Evolutionary conservation across 2,329 filamentous ascomycete genomes (phyloP).

Genomic region (Albophoma yamanashiensis): DNA sequence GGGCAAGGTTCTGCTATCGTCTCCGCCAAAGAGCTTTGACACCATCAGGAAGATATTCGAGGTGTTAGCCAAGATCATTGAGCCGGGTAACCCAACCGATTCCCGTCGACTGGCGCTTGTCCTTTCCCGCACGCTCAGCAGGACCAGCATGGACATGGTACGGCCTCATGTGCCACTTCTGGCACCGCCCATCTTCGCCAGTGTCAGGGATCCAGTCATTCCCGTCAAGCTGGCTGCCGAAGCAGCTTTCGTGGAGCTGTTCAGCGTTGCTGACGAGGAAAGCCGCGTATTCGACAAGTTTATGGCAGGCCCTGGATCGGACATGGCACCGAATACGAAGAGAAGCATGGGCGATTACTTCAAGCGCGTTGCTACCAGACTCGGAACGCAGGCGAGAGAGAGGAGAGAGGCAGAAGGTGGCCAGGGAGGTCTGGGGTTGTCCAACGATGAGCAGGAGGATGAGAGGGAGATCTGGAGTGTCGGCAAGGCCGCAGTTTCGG

Average conservation of each 20-base stretch:
- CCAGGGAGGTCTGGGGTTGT: constrained; percentile 71
- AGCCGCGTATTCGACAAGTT: constrained; percentile 83
- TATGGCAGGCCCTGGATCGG: constrained; percentile 56
- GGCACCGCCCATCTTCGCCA: constrained; percentile 76
- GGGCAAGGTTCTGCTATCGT: constrained; percentile 75
- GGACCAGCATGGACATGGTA: constrained; percentile 68
- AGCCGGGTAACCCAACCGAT: constrained; percentile 69
- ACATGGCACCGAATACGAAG: constrained; percentile 62
- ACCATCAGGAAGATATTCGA: constrained; percentile 71
- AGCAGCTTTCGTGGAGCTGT: constrained; percentile 84
- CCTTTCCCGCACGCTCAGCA: constrained; percentile 73
- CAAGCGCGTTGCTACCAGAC: constrained; percentile 75
- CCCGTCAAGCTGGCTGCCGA: constrained; percentile 93
- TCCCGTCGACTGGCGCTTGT: constrained; percentile 80
- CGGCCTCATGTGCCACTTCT: constrained; percentile 72
- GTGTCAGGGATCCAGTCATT: constrained; percentile 83
- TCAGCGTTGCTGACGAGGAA: constrained; percentile 83
- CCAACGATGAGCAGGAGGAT: constrained; percentile 87
- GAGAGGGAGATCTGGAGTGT: constrained; percentile 95
- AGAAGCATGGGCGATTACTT: constrained; percentile 95
- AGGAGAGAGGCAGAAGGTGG: constrained; percentile 87
- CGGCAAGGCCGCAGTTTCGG: constrained; percentile 71
- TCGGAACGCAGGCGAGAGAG: constrained; percentile 82
- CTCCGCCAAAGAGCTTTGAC: constrained; percentile 61
- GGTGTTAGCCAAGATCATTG: constrained; percentile 61